A percentile compares a stretch with the other conserved stretches of the same genome.
These are phyloP conservation scores for Fusarium virguliforme DNA, from an alignment of 2,329 filamentous ascomycete genomes.

Conservation along the genomic window DNA sequence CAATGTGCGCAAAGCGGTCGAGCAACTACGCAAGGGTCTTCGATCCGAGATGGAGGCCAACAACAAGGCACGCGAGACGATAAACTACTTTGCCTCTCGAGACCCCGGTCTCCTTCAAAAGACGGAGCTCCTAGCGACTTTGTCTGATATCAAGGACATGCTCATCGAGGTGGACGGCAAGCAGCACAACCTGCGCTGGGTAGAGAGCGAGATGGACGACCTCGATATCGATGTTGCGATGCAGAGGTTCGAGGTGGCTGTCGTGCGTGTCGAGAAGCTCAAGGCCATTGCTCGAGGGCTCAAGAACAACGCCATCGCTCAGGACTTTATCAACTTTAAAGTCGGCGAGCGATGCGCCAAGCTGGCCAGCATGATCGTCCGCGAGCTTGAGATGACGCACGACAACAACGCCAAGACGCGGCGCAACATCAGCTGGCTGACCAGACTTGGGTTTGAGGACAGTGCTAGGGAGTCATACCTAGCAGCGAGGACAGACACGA, in stretches of 20 bases:
- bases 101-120: slow-evolving; percentile 85
- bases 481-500: slow-evolving; percentile 81
- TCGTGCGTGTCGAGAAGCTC: slow-evolving; percentile 87
- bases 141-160: slow-evolving; percentile 87
- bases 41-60: slow-evolving; percentile 91
- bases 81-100: slow-evolving; percentile 87
- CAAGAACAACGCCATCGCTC: slow-evolving; percentile 88
- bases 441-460: slow-evolving; percentile 90
- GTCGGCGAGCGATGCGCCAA: slow-evolving; percentile 87
- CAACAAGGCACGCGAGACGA: slow-evolving; percentile 86
- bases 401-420: slow-evolving; percentile 84
- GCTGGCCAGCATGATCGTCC: slow-evolving; percentile 82
- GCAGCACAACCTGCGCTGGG: slow-evolving; percentile 95
- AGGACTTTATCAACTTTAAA: slow-evolving; percentile 93
- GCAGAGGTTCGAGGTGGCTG: slow-evolving; percentile 89
- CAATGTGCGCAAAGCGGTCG: slow-evolving; percentile 92
- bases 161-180: slow-evolving; percentile 97
- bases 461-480: slow-evolving; percentile 90
- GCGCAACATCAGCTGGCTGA: slow-evolving; percentile 86
- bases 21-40: slow-evolving; percentile 88
- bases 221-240: slow-evolving; percentile 96
- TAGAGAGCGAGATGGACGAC: slow-evolving; percentile 95
- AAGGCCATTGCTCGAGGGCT: slow-evolving; percentile 84
- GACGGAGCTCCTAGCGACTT: slow-evolving; percentile 82
- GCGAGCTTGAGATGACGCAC: slow-evolving; percentile 84